phyloP scores from a whole-genome alignment of 192 early-diverging fungal genomes.

The Backusella luteola region DNA sequence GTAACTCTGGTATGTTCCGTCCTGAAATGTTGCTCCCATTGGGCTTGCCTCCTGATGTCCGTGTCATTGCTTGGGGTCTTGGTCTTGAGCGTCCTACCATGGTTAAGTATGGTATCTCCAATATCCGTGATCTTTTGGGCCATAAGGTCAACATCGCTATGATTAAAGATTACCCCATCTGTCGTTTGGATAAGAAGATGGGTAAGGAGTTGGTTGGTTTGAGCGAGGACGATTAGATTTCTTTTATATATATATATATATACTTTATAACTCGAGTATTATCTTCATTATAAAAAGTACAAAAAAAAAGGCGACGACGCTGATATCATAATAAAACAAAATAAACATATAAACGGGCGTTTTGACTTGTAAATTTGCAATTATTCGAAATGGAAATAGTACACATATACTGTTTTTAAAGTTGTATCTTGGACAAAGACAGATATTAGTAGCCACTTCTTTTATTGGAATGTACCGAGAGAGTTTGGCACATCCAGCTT shows the following conservation, averaged over 20 bases:
- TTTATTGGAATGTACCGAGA: too few relatives aligned
- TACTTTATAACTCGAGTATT: neutral
- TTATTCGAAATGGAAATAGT: too few relatives aligned
- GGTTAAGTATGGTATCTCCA: constrained; percentile 94
- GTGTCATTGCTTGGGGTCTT: constrained; percentile 97
- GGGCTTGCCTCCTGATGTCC: constrained; percentile 91
- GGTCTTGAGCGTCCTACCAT: constrained; percentile 97
- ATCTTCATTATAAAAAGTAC: neutral
- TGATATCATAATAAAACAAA: constrained; percentile 5
- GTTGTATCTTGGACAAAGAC: too few relatives aligned
- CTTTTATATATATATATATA: neutral
- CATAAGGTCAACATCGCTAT: constrained; percentile 92
- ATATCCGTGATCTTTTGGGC: constrained; percentile 93
- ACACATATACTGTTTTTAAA: too few relatives aligned
- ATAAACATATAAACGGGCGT: neutral
- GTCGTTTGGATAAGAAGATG: constrained; percentile 91
- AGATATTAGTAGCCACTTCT: too few relatives aligned
- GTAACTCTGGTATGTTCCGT: constrained; percentile 99
- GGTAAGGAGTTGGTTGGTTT: constrained; percentile 58
- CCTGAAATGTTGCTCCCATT: constrained; percentile 97
- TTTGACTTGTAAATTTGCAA: neutral
- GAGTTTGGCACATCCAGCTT: too few relatives aligned
- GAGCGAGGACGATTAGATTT: constrained; percentile 20
- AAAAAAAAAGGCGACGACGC: neutral
- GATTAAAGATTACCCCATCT: constrained; percentile 87